Evolutionary conservation across 2,329 filamentous ascomycete species (phyloP), one percentile per base, ranked within the genome.

Genomic region (Coniochaeta sp.): DNA sequence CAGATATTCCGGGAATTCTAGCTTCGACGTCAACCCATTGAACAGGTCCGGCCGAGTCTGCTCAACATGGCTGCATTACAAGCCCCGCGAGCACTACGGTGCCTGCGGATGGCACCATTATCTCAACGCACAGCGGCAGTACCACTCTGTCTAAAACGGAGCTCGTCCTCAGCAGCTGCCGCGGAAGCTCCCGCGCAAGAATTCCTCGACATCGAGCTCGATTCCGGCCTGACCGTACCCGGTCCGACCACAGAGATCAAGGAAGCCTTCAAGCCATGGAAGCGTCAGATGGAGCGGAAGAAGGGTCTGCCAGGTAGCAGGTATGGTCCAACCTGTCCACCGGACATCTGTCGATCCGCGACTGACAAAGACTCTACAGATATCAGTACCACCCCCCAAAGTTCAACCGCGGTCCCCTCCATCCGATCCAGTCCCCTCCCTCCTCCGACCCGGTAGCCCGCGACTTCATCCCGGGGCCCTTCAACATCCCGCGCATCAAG

Each of bases 331-430:
- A 7, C 26, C 24, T 38, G 11, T 38, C 16, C 36, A 38, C 36
- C 16, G 7, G 44, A 50, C 44, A 28, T 22, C 44, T n/a, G 19
- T 9, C 5, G 24, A n/a, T 16, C 28, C 17, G 24, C 16, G 16
- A 38, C 36, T 38, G 36, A 38, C 36, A 38, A 16, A 38, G 16
- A 38, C 36, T n/a, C 52, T 40, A 58, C 66, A 96, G 93, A 82
- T 99, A 98, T 78, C 90, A 96, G 76, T 98, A 89, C 76, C 91
- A 93, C 65, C 89, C 93, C 58, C 95, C 95, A 64, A 95, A 93
- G 78, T 99, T 93, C 82, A 88, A 96, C 75, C 90, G 93, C 70
- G 95, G 95, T 60, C 93, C 93, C 64, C 82, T 98, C 26, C 93
- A 98, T 73, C 95, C 95, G 58, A 87, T 97, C 69, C 91, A 96